Evolutionary conservation across 2,329 filamentous ascomycete genomes (phyloP).

Genomic region (Ascochyta viciae-villosae): DNA sequence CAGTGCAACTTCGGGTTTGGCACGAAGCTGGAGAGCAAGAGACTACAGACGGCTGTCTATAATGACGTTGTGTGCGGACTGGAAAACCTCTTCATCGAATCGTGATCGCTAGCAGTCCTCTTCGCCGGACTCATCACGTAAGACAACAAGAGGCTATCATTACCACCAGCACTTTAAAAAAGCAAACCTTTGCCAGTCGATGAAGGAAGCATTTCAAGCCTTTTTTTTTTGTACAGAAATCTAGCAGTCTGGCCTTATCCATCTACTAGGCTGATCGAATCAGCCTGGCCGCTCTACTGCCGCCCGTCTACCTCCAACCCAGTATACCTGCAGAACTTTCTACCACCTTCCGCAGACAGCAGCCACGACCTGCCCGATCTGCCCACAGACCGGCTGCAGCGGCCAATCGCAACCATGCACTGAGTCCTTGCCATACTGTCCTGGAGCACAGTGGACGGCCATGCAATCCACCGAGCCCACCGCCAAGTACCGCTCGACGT

Average conservation of each 20-base stretch:
- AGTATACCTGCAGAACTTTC: too few species aligned
- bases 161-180: too few species aligned
- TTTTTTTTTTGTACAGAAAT: too few species aligned
- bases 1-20: constrained; percentile 32
- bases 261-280: too few species aligned
- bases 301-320: too few species aligned
- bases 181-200: too few species aligned
- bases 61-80: constrained; percentile 33
- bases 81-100: background rate
- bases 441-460: background rate
- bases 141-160: too few species aligned
- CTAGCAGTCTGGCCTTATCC: too few species aligned
- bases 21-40: constrained; percentile 25
- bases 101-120: too few species aligned
- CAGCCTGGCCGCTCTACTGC: too few species aligned
- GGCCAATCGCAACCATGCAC: constrained; percentile 4
- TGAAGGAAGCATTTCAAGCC: too few species aligned
- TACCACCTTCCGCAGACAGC: background rate
- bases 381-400: background rate
- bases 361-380: background rate
- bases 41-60: constrained; percentile 34
- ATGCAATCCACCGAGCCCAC: background rate
- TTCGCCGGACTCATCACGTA: too few species aligned
- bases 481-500: background rate
- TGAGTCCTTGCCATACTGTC: background rate